Evolutionary conservation across 495 filamentous ascomycete genomes (phyloP).

Genomic region (Tricharina praecox): DNA sequence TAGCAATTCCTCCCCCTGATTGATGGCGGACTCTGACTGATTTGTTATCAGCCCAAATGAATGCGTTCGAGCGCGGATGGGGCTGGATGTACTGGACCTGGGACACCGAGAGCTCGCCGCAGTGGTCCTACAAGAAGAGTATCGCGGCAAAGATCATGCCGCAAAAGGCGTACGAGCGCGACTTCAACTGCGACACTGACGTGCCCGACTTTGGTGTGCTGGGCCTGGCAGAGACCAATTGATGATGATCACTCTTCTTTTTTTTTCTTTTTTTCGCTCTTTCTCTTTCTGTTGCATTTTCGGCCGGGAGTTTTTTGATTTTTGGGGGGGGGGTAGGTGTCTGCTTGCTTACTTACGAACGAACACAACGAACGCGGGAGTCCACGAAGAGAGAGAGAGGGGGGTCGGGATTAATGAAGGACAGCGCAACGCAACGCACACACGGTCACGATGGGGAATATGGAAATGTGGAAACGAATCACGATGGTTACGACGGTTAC

Average conservation of each 20-base stretch:
- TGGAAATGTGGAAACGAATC: too few species aligned
- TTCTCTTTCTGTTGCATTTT: conserved; percentile 3
- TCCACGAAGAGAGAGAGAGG: too few species aligned
- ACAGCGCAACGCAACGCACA: too few species aligned
- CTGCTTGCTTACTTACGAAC: neutral
- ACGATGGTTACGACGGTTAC: too few species aligned
- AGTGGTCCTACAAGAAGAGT: conserved; percentile 89
- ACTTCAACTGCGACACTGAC: conserved; percentile 53
- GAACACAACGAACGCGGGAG: neutral
- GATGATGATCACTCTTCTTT: neutral
- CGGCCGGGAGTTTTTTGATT: neutral
- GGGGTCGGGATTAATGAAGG: too few species aligned
- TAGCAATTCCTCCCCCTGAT: neutral
- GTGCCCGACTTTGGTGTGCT: conserved; percentile 53
- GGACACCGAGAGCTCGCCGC: conserved; percentile 58
- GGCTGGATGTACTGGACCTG: conserved; percentile 99
- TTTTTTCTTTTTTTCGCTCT: neutral
- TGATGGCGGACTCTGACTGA: neutral
- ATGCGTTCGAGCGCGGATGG: conserved; percentile 72
- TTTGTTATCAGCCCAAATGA: conserved; percentile 56
- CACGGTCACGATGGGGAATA: too few species aligned
- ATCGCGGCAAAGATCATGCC: conserved; percentile 73
- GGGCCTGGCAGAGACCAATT: conserved; percentile 37
- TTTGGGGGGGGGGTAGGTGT: neutral
- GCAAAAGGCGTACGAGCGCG: conserved; percentile 51